These are phyloP conservation scores for Tympanopsis confertula DNA, from an alignment of 2,329 filamentous ascomycete genomes.

Conservation along the genomic window DNA sequence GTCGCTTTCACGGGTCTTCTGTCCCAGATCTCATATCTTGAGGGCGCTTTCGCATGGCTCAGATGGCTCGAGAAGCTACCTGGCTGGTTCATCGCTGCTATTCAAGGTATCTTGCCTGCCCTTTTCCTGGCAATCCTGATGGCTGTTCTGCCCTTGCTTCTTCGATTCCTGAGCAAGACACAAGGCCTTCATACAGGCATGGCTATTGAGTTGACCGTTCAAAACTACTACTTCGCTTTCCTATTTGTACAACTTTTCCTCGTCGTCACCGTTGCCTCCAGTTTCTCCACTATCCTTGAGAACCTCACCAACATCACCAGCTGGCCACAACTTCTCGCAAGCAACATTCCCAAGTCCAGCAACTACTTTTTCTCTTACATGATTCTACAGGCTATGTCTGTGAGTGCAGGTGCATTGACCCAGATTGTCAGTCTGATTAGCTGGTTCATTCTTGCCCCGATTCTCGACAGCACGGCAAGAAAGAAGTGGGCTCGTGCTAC, in stretches of 20 bases:
- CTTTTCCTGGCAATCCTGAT: slow-evolving; percentile 66
- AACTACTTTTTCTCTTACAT: slow-evolving; percentile 99
- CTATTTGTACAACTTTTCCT: slow-evolving; percentile 91
- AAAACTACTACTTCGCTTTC: slow-evolving; percentile 86
- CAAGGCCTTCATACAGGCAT: slow-evolving; percentile 77
- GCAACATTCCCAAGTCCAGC: slow-evolving; percentile 71
- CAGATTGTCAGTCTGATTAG: slow-evolving; percentile 69
- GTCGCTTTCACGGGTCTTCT: slow-evolving; percentile 79
- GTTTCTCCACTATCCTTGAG: slow-evolving; percentile 46
- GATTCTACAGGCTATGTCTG: slow-evolving; percentile 83
- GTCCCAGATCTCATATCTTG: slow-evolving; percentile 64
- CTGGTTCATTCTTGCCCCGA: slow-evolving; percentile 71
- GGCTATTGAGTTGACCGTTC: slow-evolving; percentile 69
- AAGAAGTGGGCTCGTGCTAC: slow-evolving; percentile 83
- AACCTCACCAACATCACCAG: slow-evolving; percentile 41
- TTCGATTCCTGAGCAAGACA: slow-evolving; percentile 59
- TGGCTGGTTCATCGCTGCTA: slow-evolving; percentile 46
- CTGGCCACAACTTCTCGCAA: slow-evolving; percentile 61
- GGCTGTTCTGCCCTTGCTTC: slow-evolving; percentile 67
- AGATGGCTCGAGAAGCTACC: slow-evolving; percentile 50
- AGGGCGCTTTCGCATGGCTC: slow-evolving; percentile 57
- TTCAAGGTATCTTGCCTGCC: slow-evolving; percentile 81
- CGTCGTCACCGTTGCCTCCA: slow-evolving; percentile 75
- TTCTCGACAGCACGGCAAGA: slow-evolving; percentile 70
- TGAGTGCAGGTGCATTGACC: slow-evolving; percentile 77